phyloP scores from a whole-genome alignment of 352 stramenopile genomes.

The Phytopythium cucurbitacearum region DNA sequence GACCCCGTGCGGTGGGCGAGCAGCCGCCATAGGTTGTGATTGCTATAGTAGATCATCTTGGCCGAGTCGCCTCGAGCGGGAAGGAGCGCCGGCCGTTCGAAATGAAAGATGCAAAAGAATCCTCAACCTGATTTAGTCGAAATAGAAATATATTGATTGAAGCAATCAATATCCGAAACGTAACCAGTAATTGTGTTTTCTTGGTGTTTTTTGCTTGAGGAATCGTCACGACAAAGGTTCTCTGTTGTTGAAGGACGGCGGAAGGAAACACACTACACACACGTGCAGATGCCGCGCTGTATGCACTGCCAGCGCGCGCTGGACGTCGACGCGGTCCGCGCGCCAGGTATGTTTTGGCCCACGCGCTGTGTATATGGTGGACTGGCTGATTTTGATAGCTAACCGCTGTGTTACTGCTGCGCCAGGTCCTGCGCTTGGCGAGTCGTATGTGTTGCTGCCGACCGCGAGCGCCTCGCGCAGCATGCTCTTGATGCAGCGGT shows the following conservation, averaged over 20 bases:
- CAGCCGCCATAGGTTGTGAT: slow-evolving; percentile 29
- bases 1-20: slow-evolving; percentile 31
- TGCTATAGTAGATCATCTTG: slow-evolving; percentile 50
- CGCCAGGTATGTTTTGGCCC: slow-evolving; percentile 18
- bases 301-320: slow-evolving; percentile 30
- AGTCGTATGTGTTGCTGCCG: slow-evolving; percentile 75
- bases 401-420: neutral
- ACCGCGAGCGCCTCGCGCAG: slow-evolving; percentile 55
- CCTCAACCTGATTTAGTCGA: too few species aligned
- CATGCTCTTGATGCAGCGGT: slow-evolving; percentile 45
- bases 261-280: neutral
- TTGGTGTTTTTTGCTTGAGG: too few species aligned
- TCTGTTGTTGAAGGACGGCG: slow-evolving; percentile 4
- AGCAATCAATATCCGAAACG: too few species aligned
- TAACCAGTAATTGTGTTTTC: too few species aligned
- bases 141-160: too few species aligned
- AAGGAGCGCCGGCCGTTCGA: too few species aligned
- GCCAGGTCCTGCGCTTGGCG: slow-evolving; percentile 33
- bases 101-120: too few species aligned
- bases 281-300: slow-evolving; percentile 21
- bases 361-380: too few species aligned
- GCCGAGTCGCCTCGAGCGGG: neutral
- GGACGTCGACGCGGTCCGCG: slow-evolving; percentile 27
- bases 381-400: too few species aligned
- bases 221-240: too few species aligned